Evolutionary conservation across 495 filamentous ascomycete genomes (phyloP), one percentile per base, ranked within the genome.

Genomic region (Penicillium subrubescens): DNA sequence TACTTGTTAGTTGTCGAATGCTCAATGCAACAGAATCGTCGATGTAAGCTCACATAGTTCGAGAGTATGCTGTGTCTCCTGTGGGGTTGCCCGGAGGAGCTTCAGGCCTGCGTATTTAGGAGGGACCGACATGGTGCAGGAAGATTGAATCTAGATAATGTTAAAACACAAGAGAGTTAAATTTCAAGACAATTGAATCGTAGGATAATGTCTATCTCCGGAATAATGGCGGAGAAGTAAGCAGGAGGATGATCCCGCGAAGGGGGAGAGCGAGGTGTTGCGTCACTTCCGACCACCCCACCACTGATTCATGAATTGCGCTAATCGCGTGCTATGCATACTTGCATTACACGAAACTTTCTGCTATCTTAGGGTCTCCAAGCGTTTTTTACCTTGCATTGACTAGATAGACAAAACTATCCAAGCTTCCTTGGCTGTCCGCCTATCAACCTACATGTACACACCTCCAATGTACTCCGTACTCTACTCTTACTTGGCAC

Each of bases 51-150:
- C 80, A 87, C 84, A 94, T 21, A 94, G 66, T 75, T 94, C 91
- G 29, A 94, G 76, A 0, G 90, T 94, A 80, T 94, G 90, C 5
- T 87, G 74, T 0, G 85, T 77, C 46, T 83, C 77, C 46, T 64
- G 44, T 8, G 81, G 71, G 15, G 72, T 72, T 21, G 74, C 74
- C 37, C 75, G 71, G 33, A 81, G 71, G 53, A 90, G 83, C 74
- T 84, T 87, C 62, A 92, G 88, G 63, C 88, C 92, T 4, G 83
- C 85, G 77, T 92, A 93, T 73, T 90, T 91, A 34, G 92, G 92
- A 54, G 90, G 84, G 59, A 94, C 82, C 19, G 92, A 87, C 92
- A 95, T 95, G 52, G 25, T 59, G 43, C 23, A 5, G 23, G 31
- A 21, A 23, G 6, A 19, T 25, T 43, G 19, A 41, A 53, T 23